Base-by-base conservation (phyloP, 2,329 filamentous ascomycete species). In the Aureobasidium zeae region DNA sequence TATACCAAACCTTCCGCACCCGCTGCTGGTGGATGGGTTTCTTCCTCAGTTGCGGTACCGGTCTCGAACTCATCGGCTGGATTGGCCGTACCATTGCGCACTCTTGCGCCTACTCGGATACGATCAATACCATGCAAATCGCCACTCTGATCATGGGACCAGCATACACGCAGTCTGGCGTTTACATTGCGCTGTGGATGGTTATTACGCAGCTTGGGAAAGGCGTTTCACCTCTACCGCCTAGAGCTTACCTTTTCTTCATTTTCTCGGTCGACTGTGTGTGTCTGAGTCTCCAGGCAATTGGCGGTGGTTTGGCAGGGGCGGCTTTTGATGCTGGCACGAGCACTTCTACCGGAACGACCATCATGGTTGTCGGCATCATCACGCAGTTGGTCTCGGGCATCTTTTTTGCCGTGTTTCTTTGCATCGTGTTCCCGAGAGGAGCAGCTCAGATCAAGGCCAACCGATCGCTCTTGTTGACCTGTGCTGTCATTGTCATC, bases 91-190 rank as follows among this genome's bases (percentile, higher is more conserved):
- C 39, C 22, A 22, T 43, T 13, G 39, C 39, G 11, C 39, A 43
- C 7, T 34, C 29, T 5, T 43, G 39, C 15, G 12, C 17, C 1
- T 43, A 16, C 22, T 43, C 39, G 4, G 20, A 12, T 17, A 13
- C 21, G n/a, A 19, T 43, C 30, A 33, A 26, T 9, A 43, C 39
- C 12, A 43, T 43, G 39, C 39, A 43, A n/a, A 43, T 34, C 12
- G 39, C 39, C 1, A 13, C 39, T 13, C 26, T 43, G n/a, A 43
- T 43, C n/a, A 43, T 43, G 39, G 39, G 39, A 10, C 39, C 39
- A 13, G 39, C 39, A 9, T 43, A 43, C 22, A 43, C 39, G 11
- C 39, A 43, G 16, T 26, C 29, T 21, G 39, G 39, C 13, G 39
- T 43, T 6, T 43, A 43, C 30, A 43, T 43, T 21, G 39, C 39